Percentiles rank a stretch among this genome's conserved stretches.
Evolutionary conservation across 768 basidiomycete genomes (phyloP).

Genomic region (Lentinula boryana): DNA sequence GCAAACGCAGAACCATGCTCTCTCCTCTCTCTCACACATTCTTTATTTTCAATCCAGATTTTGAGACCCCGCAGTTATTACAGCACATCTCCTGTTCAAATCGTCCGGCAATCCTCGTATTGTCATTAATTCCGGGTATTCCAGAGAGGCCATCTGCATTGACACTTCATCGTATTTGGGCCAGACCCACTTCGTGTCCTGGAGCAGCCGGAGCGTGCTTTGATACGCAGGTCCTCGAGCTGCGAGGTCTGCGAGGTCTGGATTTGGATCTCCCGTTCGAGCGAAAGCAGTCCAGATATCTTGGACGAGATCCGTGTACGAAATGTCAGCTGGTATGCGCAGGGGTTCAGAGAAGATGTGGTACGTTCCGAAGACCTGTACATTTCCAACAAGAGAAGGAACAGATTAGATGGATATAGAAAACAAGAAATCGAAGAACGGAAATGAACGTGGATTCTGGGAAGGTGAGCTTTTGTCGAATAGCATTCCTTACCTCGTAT

Average conservation of each 20-base stretch:
- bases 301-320: constrained; percentile 3
- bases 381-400: background rate
- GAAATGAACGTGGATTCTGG: background rate
- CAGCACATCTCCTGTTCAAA: constrained; percentile 2
- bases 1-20: background rate
- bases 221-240: constrained; percentile 3
- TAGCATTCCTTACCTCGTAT: constrained; percentile 9
- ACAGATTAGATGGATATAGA: background rate
- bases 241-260: background rate
- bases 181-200: constrained; percentile 1
- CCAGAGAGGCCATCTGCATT: background rate
- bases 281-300: constrained; percentile 3
- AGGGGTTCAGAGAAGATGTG: constrained; percentile 14
- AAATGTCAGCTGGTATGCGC: constrained; percentile 11
- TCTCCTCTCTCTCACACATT: background rate
- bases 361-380: constrained; percentile 15
- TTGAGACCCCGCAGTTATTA: background rate
- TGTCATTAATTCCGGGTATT: background rate
- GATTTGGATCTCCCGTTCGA: constrained; percentile 3
- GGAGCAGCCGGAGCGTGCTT: background rate
- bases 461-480: background rate
- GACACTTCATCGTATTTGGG: background rate
- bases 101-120: background rate
- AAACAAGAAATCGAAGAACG: background rate
- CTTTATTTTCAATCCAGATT: background rate